Percentiles rank a stretch among this genome's conserved stretches.
Conservation (phyloP, 768 basidiomycete species). For the Rhizopogon vesiculosus region DNA sequence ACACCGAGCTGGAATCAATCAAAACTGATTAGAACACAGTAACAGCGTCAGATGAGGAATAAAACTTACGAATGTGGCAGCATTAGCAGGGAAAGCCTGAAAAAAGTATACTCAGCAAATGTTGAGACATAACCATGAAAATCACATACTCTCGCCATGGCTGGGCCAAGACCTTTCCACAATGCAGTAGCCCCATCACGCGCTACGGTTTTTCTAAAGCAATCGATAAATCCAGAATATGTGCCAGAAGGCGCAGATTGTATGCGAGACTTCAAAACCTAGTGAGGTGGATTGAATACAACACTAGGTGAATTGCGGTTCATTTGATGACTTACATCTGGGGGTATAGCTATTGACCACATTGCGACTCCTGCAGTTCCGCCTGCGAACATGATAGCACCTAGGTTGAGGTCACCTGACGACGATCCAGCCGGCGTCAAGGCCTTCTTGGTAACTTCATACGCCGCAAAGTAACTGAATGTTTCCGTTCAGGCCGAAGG, state of each 20-base stretch:
- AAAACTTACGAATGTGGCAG: constrained; percentile 80
- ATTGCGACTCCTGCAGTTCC: constrained; percentile 95
- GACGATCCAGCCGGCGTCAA: constrained; percentile 79
- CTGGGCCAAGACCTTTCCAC: constrained; percentile 98
- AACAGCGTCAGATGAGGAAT: neutral
- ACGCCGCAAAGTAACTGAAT: constrained; percentile 90
- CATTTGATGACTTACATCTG: constrained; percentile 64
- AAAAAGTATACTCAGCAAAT: neutral
- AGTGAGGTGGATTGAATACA: constrained; percentile 9
- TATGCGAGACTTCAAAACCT: constrained; percentile 94
- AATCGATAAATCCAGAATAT: constrained; percentile 94
- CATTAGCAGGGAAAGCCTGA: constrained; percentile 96
- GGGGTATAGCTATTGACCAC: constrained; percentile 97
- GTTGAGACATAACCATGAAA: neutral
- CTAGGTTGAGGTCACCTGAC: constrained; percentile 77
- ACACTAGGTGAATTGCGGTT: neutral
- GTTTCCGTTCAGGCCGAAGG: constrained; percentile 7
- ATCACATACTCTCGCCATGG: constrained; percentile 79
- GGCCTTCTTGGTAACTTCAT: constrained; percentile 88
- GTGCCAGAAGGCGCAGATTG: constrained; percentile 97
- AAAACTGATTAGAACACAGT: neutral
- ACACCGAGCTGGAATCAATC: constrained; percentile 69
- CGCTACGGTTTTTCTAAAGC: constrained; percentile 86
- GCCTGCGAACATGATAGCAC: constrained; percentile 86
- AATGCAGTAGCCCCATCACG: constrained; percentile 82